Evolutionary conservation across 257 asterid genomes (phyloP).

Genomic region (Nicotiana benthamiana): DNA sequence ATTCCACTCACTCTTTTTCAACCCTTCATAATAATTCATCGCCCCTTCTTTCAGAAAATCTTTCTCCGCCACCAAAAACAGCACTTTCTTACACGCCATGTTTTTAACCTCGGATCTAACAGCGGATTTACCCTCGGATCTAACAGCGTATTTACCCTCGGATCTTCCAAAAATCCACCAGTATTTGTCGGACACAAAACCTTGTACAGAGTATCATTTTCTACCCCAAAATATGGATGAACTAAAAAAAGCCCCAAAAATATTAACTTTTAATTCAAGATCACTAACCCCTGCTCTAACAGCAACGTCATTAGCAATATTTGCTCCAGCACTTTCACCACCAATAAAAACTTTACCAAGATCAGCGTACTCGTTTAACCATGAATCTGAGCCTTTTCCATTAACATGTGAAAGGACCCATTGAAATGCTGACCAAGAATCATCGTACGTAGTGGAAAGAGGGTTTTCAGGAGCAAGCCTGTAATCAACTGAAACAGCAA

Average conservation of each 20-base stretch:
- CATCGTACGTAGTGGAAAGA: conserved; percentile 47
- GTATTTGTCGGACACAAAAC: conserved; percentile 37
- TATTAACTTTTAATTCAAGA: conserved; percentile 18
- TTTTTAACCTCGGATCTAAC: conserved; percentile 48
- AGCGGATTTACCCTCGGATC: conserved; percentile 51
- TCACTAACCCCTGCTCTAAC: conserved; percentile 37
- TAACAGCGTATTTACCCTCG: conserved; percentile 54
- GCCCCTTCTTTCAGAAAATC: conserved; percentile 45
- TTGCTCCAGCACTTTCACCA: conserved; percentile 80
- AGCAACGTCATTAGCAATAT: conserved; percentile 46
- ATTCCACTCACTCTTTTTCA: conserved; percentile 58
- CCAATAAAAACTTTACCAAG: conserved; percentile 43
- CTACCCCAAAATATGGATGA: conserved; percentile 52
- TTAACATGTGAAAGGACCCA: conserved; percentile 47
- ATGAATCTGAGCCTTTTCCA: conserved; percentile 40
- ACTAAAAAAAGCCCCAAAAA: conserved; percentile 31
- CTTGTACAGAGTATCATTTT: conserved; percentile 35
- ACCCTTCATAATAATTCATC: conserved; percentile 34
- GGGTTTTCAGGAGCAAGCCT: conserved; percentile 60
- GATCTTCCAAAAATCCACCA: conserved; percentile 51
- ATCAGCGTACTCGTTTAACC: conserved; percentile 56
- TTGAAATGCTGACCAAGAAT: conserved; percentile 60
- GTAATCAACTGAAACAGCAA: conserved; percentile 57
- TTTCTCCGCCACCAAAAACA: conserved; percentile 53
- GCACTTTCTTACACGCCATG: conserved; percentile 51